Conservation (phyloP, 257 asterid species). For the Lantana camara region DNA sequence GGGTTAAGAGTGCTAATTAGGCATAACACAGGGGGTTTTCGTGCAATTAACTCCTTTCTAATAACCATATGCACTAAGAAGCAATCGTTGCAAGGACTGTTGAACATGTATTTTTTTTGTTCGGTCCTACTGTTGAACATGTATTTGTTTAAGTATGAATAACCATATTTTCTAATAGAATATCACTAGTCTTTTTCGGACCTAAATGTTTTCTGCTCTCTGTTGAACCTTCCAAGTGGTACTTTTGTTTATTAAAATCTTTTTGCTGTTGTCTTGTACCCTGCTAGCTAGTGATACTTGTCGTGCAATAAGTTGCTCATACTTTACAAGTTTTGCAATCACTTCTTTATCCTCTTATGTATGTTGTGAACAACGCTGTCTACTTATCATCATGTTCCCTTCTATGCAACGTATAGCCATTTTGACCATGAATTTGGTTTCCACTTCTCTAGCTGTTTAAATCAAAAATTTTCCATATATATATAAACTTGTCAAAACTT, state of each 20-base stretch:
- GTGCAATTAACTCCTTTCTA: slow-evolving; percentile 17
- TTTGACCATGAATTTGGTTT: too few relatives aligned
- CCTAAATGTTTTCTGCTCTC: not conserved
- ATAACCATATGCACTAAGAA: too few relatives aligned
- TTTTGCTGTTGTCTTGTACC: not conserved
- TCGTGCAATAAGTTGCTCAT: not conserved
- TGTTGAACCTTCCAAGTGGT: slow-evolving; percentile 6
- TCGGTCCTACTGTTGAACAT: too few relatives aligned
- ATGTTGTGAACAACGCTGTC: too few relatives aligned
- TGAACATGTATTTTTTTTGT: too few relatives aligned
- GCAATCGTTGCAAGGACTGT: slow-evolving; percentile 3
- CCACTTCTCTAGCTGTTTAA: too few relatives aligned
- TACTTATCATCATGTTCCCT: not conserved
- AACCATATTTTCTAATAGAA: too few relatives aligned
- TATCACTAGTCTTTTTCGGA: not conserved
- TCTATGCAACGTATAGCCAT: too few relatives aligned
- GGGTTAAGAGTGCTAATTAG: too few relatives aligned
- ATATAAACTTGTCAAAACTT: not conserved
- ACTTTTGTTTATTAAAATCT: not conserved
- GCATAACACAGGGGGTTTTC: too few relatives aligned
- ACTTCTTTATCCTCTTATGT: not conserved
- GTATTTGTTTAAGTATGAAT: not conserved
- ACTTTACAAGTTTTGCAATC: not conserved
- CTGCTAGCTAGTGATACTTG: slow-evolving; percentile 4
- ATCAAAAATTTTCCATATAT: not conserved